phyloP scores from a whole-genome alignment of 805 yeast species.

The Candida coquimbonensis region DNA sequence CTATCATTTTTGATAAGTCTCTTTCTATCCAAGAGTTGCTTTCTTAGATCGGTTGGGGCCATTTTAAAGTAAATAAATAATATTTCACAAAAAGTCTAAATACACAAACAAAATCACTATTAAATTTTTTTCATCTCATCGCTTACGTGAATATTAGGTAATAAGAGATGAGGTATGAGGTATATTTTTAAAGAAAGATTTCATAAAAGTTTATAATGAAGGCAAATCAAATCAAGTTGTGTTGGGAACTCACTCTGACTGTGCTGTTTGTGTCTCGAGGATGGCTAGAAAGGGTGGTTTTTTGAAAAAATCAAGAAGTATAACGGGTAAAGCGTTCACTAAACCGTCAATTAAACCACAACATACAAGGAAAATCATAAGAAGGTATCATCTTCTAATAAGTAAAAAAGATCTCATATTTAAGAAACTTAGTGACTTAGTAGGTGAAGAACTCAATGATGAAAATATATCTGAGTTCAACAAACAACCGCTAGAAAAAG shows the following conservation, averaged over 20 bases:
- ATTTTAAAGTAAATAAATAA: neutral
- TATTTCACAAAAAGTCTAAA: neutral
- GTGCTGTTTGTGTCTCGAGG: neutral
- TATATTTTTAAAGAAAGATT: neutral
- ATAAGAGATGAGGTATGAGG: neutral
- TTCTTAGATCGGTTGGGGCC: conserved; percentile 5
- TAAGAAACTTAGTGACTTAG: conserved; percentile 22
- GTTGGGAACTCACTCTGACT: neutral
- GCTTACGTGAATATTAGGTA: conserved; percentile 7
- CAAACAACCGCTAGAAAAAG: conserved; percentile 2
- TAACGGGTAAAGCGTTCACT: conserved; percentile 25
- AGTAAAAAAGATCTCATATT: conserved; percentile 44
- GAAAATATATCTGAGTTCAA: conserved; percentile 16
- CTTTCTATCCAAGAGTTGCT: conserved; percentile 3
- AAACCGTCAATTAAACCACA: conserved; percentile 57
- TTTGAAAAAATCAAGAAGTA: conserved; percentile 17
- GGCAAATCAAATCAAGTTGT: neutral
- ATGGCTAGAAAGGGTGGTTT: conserved; percentile 9
- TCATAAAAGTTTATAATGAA: too few relatives aligned
- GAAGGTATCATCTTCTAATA: conserved; percentile 67
- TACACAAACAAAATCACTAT: too few relatives aligned
- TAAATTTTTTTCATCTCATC: conserved; percentile 12
- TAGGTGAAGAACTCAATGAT: conserved; percentile 17
- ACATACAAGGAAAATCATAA: conserved; percentile 65
- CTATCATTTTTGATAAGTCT: neutral